Percentiles rank a stretch among this genome's conserved stretches.
phyloP scores from a whole-genome alignment of 352 stramenopile species.

The Pythium plurisporium region DNA sequence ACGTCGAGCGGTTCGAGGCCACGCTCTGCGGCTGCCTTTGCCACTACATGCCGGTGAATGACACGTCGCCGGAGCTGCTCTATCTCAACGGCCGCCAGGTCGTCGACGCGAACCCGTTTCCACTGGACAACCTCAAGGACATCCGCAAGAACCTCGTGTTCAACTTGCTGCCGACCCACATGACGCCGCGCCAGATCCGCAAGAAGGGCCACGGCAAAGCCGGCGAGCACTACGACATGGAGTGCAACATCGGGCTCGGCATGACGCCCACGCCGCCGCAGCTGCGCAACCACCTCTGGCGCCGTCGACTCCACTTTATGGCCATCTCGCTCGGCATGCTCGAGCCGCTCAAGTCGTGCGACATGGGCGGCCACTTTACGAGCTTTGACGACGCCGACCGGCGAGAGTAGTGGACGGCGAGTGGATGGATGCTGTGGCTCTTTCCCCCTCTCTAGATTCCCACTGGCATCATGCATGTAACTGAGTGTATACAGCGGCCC shows the following conservation, averaged over 20 bases:
- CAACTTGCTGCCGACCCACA: slow-evolving; percentile 45
- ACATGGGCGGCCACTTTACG: slow-evolving; percentile 21
- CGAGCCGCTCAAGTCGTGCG: slow-evolving; percentile 37
- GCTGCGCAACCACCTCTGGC: slow-evolving; percentile 34
- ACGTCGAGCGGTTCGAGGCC: slow-evolving; percentile 43
- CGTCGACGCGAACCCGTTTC: slow-evolving; percentile 7
- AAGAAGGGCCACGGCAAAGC: slow-evolving; percentile 11
- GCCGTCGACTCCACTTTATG: slow-evolving; percentile 40
- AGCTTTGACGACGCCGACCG: not conserved
- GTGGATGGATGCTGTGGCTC: too few relatives aligned
- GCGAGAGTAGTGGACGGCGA: not conserved
- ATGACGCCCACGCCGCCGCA: slow-evolving; percentile 28
- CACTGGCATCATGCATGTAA: too few relatives aligned
- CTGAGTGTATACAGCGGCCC: too few relatives aligned
- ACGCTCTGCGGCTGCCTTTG: slow-evolving; percentile 64
- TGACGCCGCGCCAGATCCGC: slow-evolving; percentile 37
- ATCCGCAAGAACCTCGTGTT: slow-evolving; percentile 30
- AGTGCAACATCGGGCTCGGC: slow-evolving; percentile 47
- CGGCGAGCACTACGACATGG: slow-evolving; percentile 40
- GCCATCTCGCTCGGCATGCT: slow-evolving; percentile 43
- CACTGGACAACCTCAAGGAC: not conserved
- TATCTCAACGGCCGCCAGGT: slow-evolving; percentile 48
- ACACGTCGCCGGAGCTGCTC: slow-evolving; percentile 29
- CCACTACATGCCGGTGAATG: slow-evolving; percentile 40
- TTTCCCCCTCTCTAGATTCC: too few relatives aligned